phyloP scores from a whole-genome alignment of 2,329 filamentous ascomycete species.

The Hymenoscyphus fructigenus region DNA sequence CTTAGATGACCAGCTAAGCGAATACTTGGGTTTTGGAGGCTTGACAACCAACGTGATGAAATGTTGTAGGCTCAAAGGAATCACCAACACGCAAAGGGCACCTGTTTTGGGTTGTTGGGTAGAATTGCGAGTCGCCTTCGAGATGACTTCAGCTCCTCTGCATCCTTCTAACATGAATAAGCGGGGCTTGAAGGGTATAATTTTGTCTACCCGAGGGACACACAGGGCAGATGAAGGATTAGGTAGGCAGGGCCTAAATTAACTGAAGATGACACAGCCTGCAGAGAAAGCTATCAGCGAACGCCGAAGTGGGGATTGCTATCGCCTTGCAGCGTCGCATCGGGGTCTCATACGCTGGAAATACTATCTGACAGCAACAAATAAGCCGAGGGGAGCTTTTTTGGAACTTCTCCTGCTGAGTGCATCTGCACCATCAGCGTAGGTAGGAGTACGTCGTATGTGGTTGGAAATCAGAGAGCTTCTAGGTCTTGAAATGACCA shows the following conservation, averaged over 20 bases:
- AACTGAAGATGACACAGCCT: not conserved
- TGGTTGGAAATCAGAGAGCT: not conserved
- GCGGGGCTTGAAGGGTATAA: not conserved
- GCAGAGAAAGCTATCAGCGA: not conserved
- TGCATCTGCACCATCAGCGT: not conserved
- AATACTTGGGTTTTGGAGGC: not conserved
- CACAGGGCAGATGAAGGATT: slow-evolving; percentile 1
- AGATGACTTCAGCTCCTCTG: not conserved
- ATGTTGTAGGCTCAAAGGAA: not conserved
- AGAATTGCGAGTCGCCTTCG: not conserved
- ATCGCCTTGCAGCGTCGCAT: slow-evolving; percentile 1
- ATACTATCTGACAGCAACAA: slow-evolving; percentile 3
- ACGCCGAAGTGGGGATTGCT: not conserved
- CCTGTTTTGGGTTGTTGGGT: not conserved
- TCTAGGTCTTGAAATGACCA: not conserved
- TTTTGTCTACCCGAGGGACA: not conserved
- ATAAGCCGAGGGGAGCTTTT: not conserved
- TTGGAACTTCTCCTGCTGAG: slow-evolving; percentile 1
- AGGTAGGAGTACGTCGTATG: not conserved
- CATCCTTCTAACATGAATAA: slow-evolving; percentile 4
- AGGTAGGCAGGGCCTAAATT: too few relatives aligned
- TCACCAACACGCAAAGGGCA: not conserved
- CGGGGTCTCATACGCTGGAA: not conserved
- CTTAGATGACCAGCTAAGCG: not conserved
- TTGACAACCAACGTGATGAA: not conserved